Evolutionary conservation across 78 protist species (phyloP), one percentile per base, ranked within the genome.

Genomic region (Tieghemostelium lacteum): DNA sequence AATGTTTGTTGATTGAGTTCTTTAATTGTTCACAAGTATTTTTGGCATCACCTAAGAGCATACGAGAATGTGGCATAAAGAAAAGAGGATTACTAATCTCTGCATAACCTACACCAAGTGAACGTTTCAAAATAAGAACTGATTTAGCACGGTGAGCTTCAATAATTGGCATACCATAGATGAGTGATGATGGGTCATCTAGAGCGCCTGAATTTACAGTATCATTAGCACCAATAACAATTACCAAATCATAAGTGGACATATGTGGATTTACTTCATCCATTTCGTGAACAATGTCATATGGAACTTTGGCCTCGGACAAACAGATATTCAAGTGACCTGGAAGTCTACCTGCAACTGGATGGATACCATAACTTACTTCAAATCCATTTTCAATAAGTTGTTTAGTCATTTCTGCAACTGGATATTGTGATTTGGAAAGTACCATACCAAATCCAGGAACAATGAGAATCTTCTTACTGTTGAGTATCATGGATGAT

Each of bases 381-480:
- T 92, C 39, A 24, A 52, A 49, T 26, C 97, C 98, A 10, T n/a
- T 58, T 34, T 86, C 74, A 22, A 58, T 62, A 28, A 97, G 83
- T 12, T 85, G 54, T 52, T 77, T 57, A 37, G 93, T 69, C 58
- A 98, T 28, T 63, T 97, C 97, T 1, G 98, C 94, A 19, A 98
- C 70, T 8, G 98, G 85, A 57, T 97, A 85, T 78, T 97, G 99
- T 4, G 94, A 98, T 42, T 95, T 75, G 29, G 98, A 97, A 16
- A 98, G 99, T 0, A 99, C 99, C 67, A 99, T 55, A 22, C 99
- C 99, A 74, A 97, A 99, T 16, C 99, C 99, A 7, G 99, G 99
- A 24, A 98, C 98, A 49, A 99, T 97, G 86, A 98, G 34, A 22
- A 98, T 95, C 3, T 58, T 39, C 55, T 91, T 77, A 22, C 74